Percentiles rank a stretch among this genome's conserved stretches.
These are phyloP conservation scores for Nicotiana benthamiana DNA, from an alignment of 257 asterid genomes.

Conservation along the genomic window DNA sequence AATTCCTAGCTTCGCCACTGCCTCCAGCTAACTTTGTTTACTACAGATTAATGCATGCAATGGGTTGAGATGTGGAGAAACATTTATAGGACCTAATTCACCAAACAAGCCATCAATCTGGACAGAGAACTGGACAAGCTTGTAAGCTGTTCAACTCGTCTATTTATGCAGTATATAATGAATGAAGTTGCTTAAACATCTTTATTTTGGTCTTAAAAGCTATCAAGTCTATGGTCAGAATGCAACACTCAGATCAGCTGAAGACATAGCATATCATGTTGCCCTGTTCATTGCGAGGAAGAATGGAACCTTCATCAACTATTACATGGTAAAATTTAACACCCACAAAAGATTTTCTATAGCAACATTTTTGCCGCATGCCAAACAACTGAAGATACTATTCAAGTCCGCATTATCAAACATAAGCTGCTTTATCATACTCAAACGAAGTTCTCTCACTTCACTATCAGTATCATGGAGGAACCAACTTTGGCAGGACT, in stretches of 20 bases:
- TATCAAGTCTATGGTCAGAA: conserved; percentile 54
- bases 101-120: conserved; percentile 84
- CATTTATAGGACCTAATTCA: conserved; percentile 85
- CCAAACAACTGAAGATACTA: not conserved
- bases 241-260: conserved; percentile 41
- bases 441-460: not conserved
- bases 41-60: conserved; percentile 83
- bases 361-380: not conserved
- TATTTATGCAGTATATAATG: not conserved
- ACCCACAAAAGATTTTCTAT: not conserved
- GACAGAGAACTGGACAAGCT: conserved; percentile 97
- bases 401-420: not conserved
- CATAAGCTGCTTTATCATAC: not conserved
- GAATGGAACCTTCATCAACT: conserved; percentile 82
- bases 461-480: conserved; percentile 61
- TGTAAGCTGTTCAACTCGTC: conserved; percentile 37
- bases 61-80: conserved; percentile 72
- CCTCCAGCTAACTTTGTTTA: not conserved
- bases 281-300: conserved; percentile 68
- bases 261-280: conserved; percentile 63
- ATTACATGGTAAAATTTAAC: conserved; percentile 60
- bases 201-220: conserved; percentile 24
- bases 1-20: no score
- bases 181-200: not conserved
- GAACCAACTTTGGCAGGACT: conserved; percentile 81